These are phyloP conservation scores for Hericium erinaceus DNA, from an alignment of 768 basidiomycete species.

Conservation along the genomic window DNA sequence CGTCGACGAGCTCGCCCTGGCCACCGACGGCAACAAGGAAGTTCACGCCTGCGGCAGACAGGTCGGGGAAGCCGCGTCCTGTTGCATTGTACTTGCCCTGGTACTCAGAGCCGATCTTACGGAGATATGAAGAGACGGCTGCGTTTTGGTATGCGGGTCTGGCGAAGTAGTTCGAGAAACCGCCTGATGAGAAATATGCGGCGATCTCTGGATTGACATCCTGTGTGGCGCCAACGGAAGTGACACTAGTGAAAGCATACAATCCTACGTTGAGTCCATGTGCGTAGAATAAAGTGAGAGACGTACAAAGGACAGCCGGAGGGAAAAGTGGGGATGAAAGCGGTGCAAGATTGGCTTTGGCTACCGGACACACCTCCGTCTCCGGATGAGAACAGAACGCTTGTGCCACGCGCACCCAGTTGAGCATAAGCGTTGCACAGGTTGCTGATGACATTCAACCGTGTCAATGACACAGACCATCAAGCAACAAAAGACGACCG, in stretches of 20 bases:
- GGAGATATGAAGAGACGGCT: conserved; percentile 29
- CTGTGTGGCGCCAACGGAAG: background rate
- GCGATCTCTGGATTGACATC: conserved; percentile 12
- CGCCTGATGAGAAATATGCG: conserved; percentile 19
- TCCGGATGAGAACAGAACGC: conserved; percentile 21
- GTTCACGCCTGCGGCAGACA: conserved; percentile 30
- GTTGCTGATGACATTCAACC: conserved; percentile 8
- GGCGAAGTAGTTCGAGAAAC: conserved; percentile 22
- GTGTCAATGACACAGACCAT: conserved; percentile 25
- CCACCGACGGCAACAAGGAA: conserved; percentile 12
- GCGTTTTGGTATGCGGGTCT: conserved; percentile 27
- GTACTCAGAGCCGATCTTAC: conserved; percentile 20
- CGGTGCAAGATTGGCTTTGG: conserved; percentile 18
- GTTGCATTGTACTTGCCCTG: conserved; percentile 22
- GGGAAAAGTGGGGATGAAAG: conserved; percentile 27
- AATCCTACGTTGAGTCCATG: background rate
- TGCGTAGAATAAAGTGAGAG: background rate
- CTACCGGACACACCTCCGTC: conserved; percentile 19
- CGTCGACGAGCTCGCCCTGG: conserved; percentile 11
- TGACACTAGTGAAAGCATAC: background rate
- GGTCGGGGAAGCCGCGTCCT: conserved; percentile 40
- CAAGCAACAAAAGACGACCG: background rate
- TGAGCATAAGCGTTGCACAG: too few relatives aligned
- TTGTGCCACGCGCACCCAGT: conserved; percentile 27
- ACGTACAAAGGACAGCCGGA: conserved; percentile 25